Evolutionary conservation across 495 filamentous ascomycete genomes (phyloP), one percentile per base, ranked within the genome.

Genomic region (Talaromyces adpressus): DNA sequence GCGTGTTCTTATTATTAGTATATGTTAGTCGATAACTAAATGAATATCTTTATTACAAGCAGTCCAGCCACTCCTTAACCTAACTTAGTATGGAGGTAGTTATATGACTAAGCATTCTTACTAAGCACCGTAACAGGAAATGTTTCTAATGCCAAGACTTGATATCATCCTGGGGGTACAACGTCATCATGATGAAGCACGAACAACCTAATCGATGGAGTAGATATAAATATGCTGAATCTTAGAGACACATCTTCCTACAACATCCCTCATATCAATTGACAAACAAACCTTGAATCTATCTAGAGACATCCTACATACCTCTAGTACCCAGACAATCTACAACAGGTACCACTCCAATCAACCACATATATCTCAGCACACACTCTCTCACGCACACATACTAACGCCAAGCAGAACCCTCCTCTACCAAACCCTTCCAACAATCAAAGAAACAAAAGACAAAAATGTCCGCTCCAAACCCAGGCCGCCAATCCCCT

Each of bases 401-500:
- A 7, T n/a, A 20, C 51, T 54, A 54, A 54, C 51, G 9, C 0
- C 49, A 29, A 54, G 2, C 51, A 23, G 20, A 54, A 25, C 1
- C 20, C 51, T 27, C 22, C 14, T 14, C n/a, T n/a, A n/a, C n/a
- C n/a, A n/a, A n/a, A n/a, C n/a, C n/a, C 5, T 6, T 6, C 14
- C 14, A 47, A 4, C 41, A 47, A 47, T 4, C 41, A 18, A 47
- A 47, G n/a, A 47, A 18, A 18, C n/a, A 47, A 7, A 20, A 49
- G 30, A 45, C 58, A 76, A 62, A 1, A 34, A 77, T 79, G 76
- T 75, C 76, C 49, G 67, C 75, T 49, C 71, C 79, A 27, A 79
- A 81, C 73, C 68, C 80, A 69, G 90, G 91, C 73, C 88, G 87
- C 67, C 86, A 97, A 72, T 98, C 93, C 9, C 93, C 93, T 14